Percentiles rank a stretch among this genome's conserved stretches.
These are phyloP conservation scores for Phytophthora pluvialis DNA, from an alignment of 352 stramenopile species.

Conservation along the genomic window DNA sequence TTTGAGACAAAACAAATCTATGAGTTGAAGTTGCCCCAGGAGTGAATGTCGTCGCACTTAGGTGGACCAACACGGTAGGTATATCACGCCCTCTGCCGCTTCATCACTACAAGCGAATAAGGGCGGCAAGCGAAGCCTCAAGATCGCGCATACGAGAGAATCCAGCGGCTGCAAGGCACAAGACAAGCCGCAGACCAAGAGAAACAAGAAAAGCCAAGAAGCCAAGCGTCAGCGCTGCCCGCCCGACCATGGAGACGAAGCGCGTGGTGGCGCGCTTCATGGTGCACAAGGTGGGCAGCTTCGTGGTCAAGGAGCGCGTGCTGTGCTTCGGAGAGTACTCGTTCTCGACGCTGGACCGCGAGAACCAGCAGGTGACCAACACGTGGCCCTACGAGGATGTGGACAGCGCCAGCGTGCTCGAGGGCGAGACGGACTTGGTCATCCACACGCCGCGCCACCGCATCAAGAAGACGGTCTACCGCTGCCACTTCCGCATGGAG, in stretches of 20 bases:
- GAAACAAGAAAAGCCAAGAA: neutral
- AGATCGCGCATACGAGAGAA: neutral
- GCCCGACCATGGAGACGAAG: constrained; percentile 52
- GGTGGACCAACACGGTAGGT: neutral
- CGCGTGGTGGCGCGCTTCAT: constrained; percentile 78
- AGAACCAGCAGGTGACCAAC: constrained; percentile 79
- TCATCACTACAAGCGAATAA: constrained; percentile 2
- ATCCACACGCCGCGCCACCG: constrained; percentile 78
- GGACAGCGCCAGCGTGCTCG: constrained; percentile 58
- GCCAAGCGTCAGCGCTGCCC: neutral
- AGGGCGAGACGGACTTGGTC: constrained; percentile 82
- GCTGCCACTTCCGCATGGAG: constrained; percentile 84
- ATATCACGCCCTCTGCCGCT: constrained; percentile 30
- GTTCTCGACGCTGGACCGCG: constrained; percentile 77
- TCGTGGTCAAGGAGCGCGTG: constrained; percentile 86
- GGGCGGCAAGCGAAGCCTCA: constrained; percentile 3
- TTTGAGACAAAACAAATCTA: too few species aligned
- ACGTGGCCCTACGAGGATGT: constrained; percentile 86
- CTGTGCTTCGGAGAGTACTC: constrained; percentile 77
- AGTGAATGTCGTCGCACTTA: constrained; percentile 22
- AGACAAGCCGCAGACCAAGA: neutral
- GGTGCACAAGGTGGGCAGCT: constrained; percentile 85
- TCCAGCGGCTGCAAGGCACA: constrained; percentile 5
- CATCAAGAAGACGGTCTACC: constrained; percentile 85
- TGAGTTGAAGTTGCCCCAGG: constrained; percentile 4